Conservation (phyloP, 768 basidiomycete species). For the Suillus placidus region DNA sequence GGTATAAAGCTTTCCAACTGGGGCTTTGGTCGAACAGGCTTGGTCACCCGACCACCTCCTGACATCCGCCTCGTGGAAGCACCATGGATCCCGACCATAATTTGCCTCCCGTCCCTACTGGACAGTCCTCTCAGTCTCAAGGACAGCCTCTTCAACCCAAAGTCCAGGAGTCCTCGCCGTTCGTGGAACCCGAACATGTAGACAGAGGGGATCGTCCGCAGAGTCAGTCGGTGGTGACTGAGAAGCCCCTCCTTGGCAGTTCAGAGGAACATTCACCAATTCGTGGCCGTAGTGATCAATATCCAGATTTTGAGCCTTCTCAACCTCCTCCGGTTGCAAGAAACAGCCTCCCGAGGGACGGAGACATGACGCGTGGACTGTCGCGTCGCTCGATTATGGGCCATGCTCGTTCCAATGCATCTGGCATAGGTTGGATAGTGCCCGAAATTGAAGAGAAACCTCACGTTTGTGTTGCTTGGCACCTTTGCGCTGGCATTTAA, state of each 20-base stretch:
- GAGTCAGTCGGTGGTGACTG: conserved; percentile 8
- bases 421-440: conserved; percentile 30
- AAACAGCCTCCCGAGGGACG: conserved; percentile 18
- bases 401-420: neutral
- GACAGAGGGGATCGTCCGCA: conserved; percentile 5
- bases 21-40: neutral
- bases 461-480: conserved; percentile 16
- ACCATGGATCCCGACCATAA: conserved; percentile 21
- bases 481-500: neutral
- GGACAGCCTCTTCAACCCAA: neutral
- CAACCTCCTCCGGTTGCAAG: conserved; percentile 12
- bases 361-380: conserved; percentile 12
- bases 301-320: conserved; percentile 12
- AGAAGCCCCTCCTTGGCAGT: conserved; percentile 14
- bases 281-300: conserved; percentile 10
- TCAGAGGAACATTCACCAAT: neutral
- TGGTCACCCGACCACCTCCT: neutral
- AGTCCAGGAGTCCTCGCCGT: neutral
- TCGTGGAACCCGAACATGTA: conserved; percentile 11
- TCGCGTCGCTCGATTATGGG: conserved; percentile 16
- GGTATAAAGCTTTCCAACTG: conserved; percentile 5
- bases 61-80: neutral
- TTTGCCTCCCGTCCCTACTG: neutral
- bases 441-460: conserved; percentile 24
- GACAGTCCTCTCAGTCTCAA: conserved; percentile 8